These are phyloP conservation scores for Penicillium goetzii DNA, from an alignment of 495 filamentous ascomycete species.

Conservation along the genomic window DNA sequence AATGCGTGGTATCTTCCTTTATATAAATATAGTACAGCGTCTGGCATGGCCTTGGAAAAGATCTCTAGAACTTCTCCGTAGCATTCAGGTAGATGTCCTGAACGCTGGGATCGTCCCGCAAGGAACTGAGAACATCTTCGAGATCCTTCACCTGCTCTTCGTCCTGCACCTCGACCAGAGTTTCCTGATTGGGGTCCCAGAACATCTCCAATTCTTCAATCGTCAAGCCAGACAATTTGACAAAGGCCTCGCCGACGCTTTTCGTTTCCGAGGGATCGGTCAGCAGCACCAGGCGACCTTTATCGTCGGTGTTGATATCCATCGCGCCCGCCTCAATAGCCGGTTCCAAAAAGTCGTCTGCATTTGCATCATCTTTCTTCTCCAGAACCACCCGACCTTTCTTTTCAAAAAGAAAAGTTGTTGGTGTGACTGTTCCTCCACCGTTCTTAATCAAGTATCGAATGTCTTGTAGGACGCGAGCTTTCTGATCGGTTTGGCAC, in stretches of 20 bases:
- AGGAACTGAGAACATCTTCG: constrained; percentile 40
- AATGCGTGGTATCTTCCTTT: constrained; percentile 26
- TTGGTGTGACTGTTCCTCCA: constrained; percentile 70
- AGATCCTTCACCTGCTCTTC: constrained; percentile 57
- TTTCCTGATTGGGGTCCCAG: constrained; percentile 84
- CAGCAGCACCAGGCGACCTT: constrained; percentile 71
- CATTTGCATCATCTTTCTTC: constrained; percentile 60
- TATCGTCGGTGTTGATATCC: constrained; percentile 73
- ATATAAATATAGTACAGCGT: constrained; percentile 31
- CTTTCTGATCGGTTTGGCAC: constrained; percentile 80
- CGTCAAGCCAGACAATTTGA: constrained; percentile 60
- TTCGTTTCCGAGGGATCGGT: constrained; percentile 73
- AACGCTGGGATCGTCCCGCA: constrained; percentile 65
- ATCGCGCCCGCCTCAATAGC: constrained; percentile 85
- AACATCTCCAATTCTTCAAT: constrained; percentile 76
- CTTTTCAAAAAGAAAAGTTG: constrained; percentile 82
- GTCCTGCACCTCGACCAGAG: constrained; percentile 59
- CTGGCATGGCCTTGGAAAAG: background rate
- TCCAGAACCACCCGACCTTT: constrained; percentile 73
- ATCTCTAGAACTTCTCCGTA: constrained; percentile 31
- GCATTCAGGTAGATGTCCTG: constrained; percentile 72
- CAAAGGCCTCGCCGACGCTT: constrained; percentile 63
- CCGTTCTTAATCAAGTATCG: constrained; percentile 66
- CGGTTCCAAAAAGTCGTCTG: constrained; percentile 80
- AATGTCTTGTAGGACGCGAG: constrained; percentile 71